Conservation (phyloP, 2,329 filamentous ascomycete genomes). For the Coniochaeta sp. region DNA sequence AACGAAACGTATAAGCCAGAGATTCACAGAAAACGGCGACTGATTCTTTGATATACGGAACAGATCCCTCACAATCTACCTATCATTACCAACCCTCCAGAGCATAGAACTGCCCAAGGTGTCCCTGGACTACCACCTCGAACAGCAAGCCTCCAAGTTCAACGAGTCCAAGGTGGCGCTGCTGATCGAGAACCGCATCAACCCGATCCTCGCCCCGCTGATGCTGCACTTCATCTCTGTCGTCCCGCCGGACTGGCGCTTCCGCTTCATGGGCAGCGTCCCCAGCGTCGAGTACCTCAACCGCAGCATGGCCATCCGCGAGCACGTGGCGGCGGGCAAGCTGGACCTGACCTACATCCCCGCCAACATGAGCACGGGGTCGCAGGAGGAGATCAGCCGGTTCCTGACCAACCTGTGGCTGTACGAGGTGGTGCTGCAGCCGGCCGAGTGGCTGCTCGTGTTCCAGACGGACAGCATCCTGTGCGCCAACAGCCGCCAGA, state of each 20-base stretch:
- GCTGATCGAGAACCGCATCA: constrained; percentile 44
- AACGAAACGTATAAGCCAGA: background rate
- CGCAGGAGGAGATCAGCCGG: constrained; percentile 43
- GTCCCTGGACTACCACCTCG: constrained; percentile 23
- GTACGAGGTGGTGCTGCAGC: constrained; percentile 39
- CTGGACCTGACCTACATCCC: constrained; percentile 45
- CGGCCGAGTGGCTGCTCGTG: constrained; percentile 46
- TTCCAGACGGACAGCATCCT: constrained; percentile 50
- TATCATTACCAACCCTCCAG: constrained; percentile 14
- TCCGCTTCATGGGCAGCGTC: constrained; percentile 46
- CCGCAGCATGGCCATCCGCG: constrained; percentile 34
- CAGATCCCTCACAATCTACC: constrained; percentile 10
- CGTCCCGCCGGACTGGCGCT: constrained; percentile 49
- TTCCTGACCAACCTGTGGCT: constrained; percentile 46
- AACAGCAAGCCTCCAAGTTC: constrained; percentile 24
- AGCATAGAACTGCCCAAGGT: constrained; percentile 18
- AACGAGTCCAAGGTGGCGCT: constrained; percentile 47
- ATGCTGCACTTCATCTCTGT: constrained; percentile 50
- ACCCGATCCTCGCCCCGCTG: constrained; percentile 42
- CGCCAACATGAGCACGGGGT: constrained; percentile 39
- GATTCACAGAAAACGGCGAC: too few species aligned
- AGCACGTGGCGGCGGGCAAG: constrained; percentile 34
- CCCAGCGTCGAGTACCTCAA: constrained; percentile 38
- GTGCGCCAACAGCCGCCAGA: constrained; percentile 42
- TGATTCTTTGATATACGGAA: too few species aligned